These are phyloP conservation scores for Lipomyces kockii DNA, from an alignment of 805 yeast genomes.

Conservation along the genomic window DNA sequence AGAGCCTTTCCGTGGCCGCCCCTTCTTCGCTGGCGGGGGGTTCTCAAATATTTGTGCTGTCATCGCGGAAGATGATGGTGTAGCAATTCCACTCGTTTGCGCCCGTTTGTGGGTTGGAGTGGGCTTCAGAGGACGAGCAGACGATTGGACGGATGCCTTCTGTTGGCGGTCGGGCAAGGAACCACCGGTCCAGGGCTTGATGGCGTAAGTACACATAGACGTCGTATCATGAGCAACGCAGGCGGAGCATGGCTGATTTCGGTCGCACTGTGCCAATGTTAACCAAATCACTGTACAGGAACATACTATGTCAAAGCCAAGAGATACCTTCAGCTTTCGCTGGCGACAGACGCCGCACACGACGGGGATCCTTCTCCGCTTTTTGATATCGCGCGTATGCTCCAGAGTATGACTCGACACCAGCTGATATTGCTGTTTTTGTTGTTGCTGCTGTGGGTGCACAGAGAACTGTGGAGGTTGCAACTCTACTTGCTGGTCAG, in stretches of 20 bases:
- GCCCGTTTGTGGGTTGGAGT: background rate
- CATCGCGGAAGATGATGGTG: background rate
- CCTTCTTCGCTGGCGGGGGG: background rate
- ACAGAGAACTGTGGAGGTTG: background rate
- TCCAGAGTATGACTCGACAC: background rate
- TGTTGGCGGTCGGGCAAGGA: background rate
- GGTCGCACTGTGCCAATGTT: slow-evolving; percentile 16
- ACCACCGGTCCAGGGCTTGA: slow-evolving; percentile 20
- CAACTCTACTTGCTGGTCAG: background rate
- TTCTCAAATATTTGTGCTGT: background rate
- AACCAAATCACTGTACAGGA: background rate
- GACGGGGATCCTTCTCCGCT: slow-evolving; percentile 34
- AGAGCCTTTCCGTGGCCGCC: background rate
- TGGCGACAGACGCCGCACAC: slow-evolving; percentile 37
- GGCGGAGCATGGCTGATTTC: slow-evolving; percentile 29
- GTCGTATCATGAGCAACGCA: slow-evolving; percentile 27
- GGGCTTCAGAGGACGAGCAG: background rate
- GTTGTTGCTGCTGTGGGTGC: background rate
- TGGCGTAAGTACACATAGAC: slow-evolving; percentile 20
- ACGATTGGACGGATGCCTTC: background rate
- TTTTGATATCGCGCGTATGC: background rate
- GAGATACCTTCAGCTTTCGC: slow-evolving; percentile 34
- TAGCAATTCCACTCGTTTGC: background rate
- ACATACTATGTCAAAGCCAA: background rate
- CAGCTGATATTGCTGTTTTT: background rate